A percentile compares a stretch with the other conserved stretches of the same genome.
Conservation (phyloP, 1,139 yeast genomes). For the Taphrina wiesneri region DNA sequence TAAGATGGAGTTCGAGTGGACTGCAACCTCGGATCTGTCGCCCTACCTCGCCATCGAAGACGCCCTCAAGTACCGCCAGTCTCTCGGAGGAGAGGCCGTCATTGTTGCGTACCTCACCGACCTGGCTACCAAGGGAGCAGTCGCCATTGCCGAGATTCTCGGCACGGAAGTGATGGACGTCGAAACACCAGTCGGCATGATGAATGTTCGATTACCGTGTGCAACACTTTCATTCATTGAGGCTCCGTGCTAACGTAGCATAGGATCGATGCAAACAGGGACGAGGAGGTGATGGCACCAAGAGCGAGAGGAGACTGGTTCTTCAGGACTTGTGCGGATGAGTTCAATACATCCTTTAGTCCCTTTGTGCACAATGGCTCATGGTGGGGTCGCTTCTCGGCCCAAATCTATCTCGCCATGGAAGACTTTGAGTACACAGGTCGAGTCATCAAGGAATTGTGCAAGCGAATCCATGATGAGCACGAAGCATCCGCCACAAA, state of each 20-base stretch:
- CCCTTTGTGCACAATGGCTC: conserved; percentile 49
- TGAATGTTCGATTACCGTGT: conserved; percentile 53
- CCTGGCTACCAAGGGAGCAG: conserved; percentile 53
- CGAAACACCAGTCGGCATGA: conserved; percentile 48
- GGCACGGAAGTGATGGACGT: conserved; percentile 50
- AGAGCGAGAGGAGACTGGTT: conserved; percentile 48
- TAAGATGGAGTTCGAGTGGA: conserved; percentile 44
- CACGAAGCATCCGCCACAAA: neutral
- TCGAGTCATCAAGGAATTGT: conserved; percentile 61
- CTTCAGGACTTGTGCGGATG: conserved; percentile 49
- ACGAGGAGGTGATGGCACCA: conserved; percentile 33
- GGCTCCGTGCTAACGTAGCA: conserved; percentile 34
- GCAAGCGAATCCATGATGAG: neutral
- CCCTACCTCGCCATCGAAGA: conserved; percentile 46
- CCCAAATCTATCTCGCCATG: conserved; percentile 61
- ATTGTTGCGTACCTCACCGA: conserved; percentile 54
- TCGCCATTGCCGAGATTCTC: conserved; percentile 46
- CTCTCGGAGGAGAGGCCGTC: conserved; percentile 63
- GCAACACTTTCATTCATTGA: neutral
- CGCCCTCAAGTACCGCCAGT: conserved; percentile 55
- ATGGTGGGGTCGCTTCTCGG: conserved; percentile 57
- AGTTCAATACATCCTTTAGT: conserved; percentile 14
- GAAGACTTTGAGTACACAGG: conserved; percentile 56
- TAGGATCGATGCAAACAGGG: conserved; percentile 39
- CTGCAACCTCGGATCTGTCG: conserved; percentile 48